Evolutionary conservation across 164 flowering plant species (phyloP), one percentile per base, ranked within the genome.

Genomic region (Dillenia suffruticosa): DNA sequence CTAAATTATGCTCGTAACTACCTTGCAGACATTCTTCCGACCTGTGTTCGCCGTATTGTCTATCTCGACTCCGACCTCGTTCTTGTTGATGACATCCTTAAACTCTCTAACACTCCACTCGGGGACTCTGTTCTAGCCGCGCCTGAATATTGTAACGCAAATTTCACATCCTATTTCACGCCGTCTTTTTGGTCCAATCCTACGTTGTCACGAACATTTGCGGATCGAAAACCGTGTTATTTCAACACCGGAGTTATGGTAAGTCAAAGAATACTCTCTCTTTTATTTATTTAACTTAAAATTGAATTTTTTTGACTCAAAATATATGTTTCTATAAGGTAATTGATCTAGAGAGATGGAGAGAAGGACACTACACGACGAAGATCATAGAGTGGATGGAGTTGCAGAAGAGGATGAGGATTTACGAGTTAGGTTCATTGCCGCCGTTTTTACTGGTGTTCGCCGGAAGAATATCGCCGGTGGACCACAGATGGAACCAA

Each of bases 401-500:
- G 75, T 69, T 90, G 0, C 97, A 89, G 73, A 89, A 92, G 76
- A 59, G 97, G 49, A 79, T 82, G 84, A 75, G 97, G 72, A 92
- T 92, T 9, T 92, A 92, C 72, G 90, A 87, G 69, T 66, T 92
- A 55, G 97, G 96, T 10, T 90, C 97, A 0, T 62, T 89, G 62
- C 96, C 96, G 24, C 97, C 96, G 0, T 92, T 92, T 57, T 26
- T 92, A 67, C 76, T 92, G 0, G 96, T 85, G 0, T 92, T 92
- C 53, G 96, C 96, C 8, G 97, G 97, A 12, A 68, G 73, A 2
- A 82, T 92, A 10, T 88, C 75, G 10, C 76, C 90, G 17, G 96
- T 92, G 32, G 90, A 89, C 68, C 97, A 92, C 64, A 52, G 84
- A 44, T 92, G 97, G 97, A 92, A 92, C 65, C 97, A 92, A 57